Base-by-base conservation (phyloP, 148 eudicot genomes). In the Vaccinium myrtillus region DNA sequence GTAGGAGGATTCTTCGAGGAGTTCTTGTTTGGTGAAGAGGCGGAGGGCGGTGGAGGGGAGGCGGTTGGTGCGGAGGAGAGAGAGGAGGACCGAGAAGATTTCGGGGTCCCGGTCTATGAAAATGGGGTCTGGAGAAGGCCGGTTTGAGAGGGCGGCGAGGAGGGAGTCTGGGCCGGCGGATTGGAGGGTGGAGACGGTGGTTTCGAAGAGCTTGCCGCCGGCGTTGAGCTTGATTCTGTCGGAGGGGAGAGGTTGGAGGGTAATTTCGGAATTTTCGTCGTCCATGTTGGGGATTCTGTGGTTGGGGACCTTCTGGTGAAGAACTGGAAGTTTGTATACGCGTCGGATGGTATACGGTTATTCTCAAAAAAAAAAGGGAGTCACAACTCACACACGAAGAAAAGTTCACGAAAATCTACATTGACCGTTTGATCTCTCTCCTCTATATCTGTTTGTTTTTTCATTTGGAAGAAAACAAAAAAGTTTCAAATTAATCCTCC, bases 41-140 rank as follows among this genome's bases (percentile, higher is more conserved):
- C 77, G 84, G 30, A 65, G 32, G 49, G 78, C 46, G 30, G 84
- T 71, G 61, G 79, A 69, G 50, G 84, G 83, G 21, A 85, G 84
- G 30, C 74, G 80, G 27, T 48, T 48, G 27, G 80, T 58, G 61
- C 84, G 87, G 61, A 85, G 83, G 50, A 85, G 87, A 7, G 84
- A 89, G 73, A 91, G 92, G 67, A 93, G 88, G 79, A 84, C 80
- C 25, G 95, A 88, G 89, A 93, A 93, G 81, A 88, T 89, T 2
- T 92, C 93, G 2, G 98, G 98, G 87, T 92, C 94, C 6, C 95
- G 93, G 93, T 94, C 98, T 10, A 92, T 91, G 91, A 94, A 94
- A 27, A 91, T 11, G 3, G 27, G 63, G 9, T 58, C 71, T 13
- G 32, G 9, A 14, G 15, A 9, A 12, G 71, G 32, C 12, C 90